These are phyloP conservation scores for Globisporangium okanoganense DNA, from an alignment of 352 stramenopile species.

Conservation along the genomic window DNA sequence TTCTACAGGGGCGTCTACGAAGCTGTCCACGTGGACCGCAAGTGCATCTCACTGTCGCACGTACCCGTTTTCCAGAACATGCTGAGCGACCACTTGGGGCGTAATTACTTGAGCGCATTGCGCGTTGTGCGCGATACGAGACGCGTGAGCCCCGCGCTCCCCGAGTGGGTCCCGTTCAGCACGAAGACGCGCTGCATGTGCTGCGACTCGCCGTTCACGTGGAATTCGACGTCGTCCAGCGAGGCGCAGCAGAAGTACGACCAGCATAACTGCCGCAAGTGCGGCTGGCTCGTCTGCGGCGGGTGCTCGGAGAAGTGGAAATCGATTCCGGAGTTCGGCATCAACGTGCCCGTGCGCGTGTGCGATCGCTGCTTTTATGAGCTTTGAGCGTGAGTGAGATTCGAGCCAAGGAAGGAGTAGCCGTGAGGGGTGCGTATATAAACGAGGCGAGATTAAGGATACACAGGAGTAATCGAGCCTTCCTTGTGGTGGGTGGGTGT, in stretches of 20 bases:
- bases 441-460: background rate
- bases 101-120: slow-evolving; percentile 76
- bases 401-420: no score
- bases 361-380: slow-evolving; percentile 88
- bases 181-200: slow-evolving; percentile 87
- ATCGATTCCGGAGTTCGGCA: slow-evolving; percentile 81
- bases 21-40: slow-evolving; percentile 74
- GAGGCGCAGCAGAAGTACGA: slow-evolving; percentile 87
- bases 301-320: slow-evolving; percentile 85
- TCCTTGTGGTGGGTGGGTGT: no score
- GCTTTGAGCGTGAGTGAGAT: no score
- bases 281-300: slow-evolving; percentile 75
- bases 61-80: slow-evolving; percentile 87
- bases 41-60: slow-evolving; percentile 62
- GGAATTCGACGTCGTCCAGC: slow-evolving; percentile 87
- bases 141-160: slow-evolving; percentile 44
- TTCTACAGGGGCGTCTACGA: slow-evolving; percentile 81
- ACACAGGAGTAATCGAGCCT: no score
- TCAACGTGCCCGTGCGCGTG: slow-evolving; percentile 81
- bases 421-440: background rate
- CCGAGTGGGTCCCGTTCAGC: slow-evolving; percentile 74
- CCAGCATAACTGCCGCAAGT: slow-evolving; percentile 88
- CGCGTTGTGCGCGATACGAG: slow-evolving; percentile 75
- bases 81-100: slow-evolving; percentile 77
- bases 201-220: slow-evolving; percentile 86